Evolutionary conservation across 2,329 filamentous ascomycete genomes (phyloP), one percentile per base, ranked within the genome.

Genomic region (Rhynchosporium secalis): DNA sequence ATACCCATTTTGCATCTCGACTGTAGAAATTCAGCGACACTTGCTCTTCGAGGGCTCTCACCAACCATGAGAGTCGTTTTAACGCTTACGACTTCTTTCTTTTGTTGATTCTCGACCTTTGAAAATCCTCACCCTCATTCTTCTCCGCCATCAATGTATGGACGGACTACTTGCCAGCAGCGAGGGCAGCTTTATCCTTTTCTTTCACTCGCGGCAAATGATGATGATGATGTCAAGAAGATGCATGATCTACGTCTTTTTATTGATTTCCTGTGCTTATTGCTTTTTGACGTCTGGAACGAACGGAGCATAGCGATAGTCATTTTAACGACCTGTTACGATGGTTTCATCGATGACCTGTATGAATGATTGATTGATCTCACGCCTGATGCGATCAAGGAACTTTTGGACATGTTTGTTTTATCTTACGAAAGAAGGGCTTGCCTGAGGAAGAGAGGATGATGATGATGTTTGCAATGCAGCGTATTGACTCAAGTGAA

Each of bases 1-100:
- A 71, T 72, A 72, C 66, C 66, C 67, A 66, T 63, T 68, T 65
- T 68, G 68, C 70, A 69, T 66, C 66, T 68, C 69, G 65, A 62
- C 71, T 72, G 70, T 71, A 69, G 62, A 67, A 58, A 69, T 41
- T 60, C 66, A 69, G 67, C 67, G 68, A 69, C 67, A 58, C 20
- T 62, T 68, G 67, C 62, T 64, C 45, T 63, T 68, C 63, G 67
- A 67, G 62, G 66, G 60, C 60, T 51, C 49, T 20, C 20, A 20
- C 43, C 36, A 38, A 47, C 1, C 36, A 9, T n/a, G 29, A 10
- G 58, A 59, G 61, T 58, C 41, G 55, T 59, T 58, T 49, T 54
- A 58, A 60, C 26, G 38, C 58, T 60, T 47, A 51, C 28, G 28
- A 43, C 33, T 70, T 71, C 26, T 71, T 68, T 62, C 67, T 41